These are phyloP conservation scores for Diaporthe citriasiana DNA, from an alignment of 2,329 filamentous ascomycete species.

Conservation along the genomic window DNA sequence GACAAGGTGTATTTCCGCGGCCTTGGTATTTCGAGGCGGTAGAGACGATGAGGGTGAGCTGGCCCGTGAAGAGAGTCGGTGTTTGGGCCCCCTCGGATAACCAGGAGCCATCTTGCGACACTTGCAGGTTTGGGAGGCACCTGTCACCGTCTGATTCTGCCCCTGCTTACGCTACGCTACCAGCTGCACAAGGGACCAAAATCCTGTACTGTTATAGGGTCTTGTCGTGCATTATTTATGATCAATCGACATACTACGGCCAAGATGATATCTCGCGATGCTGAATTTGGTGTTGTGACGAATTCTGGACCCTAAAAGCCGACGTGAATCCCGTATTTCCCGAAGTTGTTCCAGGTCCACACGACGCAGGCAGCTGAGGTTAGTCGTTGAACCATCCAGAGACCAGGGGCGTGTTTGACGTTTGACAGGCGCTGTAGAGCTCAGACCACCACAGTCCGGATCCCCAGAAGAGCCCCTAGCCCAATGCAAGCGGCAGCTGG, in stretches of 20 bases:
- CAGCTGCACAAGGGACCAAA: background rate
- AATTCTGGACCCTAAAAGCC: background rate
- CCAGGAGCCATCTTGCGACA: conserved; percentile 35
- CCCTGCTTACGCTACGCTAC: background rate
- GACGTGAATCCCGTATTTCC: background rate
- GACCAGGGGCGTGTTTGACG: conserved; percentile 27
- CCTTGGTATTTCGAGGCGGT: background rate
- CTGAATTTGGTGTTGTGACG: conserved; percentile 5
- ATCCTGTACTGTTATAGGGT: too few species aligned
- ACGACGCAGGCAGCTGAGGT: background rate
- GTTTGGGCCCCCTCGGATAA: conserved; percentile 2
- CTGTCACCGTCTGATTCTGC: conserved; percentile 12
- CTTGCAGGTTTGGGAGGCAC: conserved; percentile 28
- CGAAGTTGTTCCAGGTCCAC: conserved; percentile 8
- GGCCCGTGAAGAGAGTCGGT: background rate
- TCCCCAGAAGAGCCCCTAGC: conserved; percentile 27
- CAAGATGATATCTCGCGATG: background rate
- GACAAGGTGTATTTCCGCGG: background rate
- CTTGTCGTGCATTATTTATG: background rate
- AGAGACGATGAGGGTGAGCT: conserved; percentile 1
- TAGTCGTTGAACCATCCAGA: background rate
- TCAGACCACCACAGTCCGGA: conserved; percentile 25
- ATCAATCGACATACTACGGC: background rate
- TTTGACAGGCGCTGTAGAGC: conserved; percentile 26
- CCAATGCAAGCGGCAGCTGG: conserved; percentile 27